These are phyloP conservation scores for Conoideocrella luteorostrata DNA, from an alignment of 2,329 filamentous ascomycete genomes.

Conservation along the genomic window DNA sequence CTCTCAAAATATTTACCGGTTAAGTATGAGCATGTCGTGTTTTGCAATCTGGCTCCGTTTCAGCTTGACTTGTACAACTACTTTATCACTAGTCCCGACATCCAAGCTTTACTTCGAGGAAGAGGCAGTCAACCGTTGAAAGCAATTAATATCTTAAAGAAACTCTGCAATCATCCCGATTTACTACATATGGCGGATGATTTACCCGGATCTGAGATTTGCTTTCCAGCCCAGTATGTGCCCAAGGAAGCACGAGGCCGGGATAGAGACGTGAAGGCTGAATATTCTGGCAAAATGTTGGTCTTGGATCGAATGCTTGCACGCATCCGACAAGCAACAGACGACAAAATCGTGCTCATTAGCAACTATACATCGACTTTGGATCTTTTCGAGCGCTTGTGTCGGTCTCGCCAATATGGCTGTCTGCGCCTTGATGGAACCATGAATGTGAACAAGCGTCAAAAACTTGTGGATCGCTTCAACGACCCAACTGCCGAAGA, in stretches of 20 bases:
- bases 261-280: conserved; percentile 86
- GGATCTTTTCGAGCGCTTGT: conserved; percentile 88
- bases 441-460: conserved; percentile 95
- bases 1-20: conserved; percentile 94
- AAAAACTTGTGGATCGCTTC: conserved; percentile 96
- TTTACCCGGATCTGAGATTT: conserved; percentile 76
- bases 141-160: conserved; percentile 94
- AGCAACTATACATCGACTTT: conserved; percentile 97
- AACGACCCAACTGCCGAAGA: conserved; percentile 87
- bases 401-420: conserved; percentile 77
- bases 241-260: conserved; percentile 81
- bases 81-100: conserved; percentile 92
- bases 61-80: conserved; percentile 93
- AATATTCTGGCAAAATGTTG: conserved; percentile 98
- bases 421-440: conserved; percentile 86
- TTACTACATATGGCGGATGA: conserved; percentile 77
- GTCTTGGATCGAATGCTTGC: conserved; percentile 98
- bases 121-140: conserved; percentile 96
- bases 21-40: conserved; percentile 99
- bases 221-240: conserved; percentile 80
- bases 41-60: conserved; percentile 90
- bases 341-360: conserved; percentile 98
- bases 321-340: conserved; percentile 89
- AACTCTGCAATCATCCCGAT: conserved; percentile 97
- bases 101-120: conserved; percentile 82